Evolutionary conservation across 2,329 filamentous ascomycete species (phyloP), one percentile per base, ranked within the genome.

Genomic region (Zasmidium angulare): DNA sequence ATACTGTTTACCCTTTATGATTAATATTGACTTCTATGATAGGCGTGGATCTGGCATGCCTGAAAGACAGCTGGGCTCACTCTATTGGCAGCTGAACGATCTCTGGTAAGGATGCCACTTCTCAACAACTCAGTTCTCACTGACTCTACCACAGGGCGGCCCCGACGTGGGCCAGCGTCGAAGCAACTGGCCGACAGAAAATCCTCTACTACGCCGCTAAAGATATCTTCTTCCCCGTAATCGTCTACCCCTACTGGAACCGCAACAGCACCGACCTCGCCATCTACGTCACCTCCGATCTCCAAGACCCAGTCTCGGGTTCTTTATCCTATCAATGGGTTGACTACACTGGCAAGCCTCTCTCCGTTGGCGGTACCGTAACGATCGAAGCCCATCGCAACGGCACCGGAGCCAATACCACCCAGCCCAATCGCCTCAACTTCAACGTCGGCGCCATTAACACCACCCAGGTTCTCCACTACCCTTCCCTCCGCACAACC

Each of bases 41-140:
- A n/a, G 84, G 3, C 76, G 81, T 3, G 85, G 84, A 0, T 84
- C 81, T 46, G 84, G 83, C 0, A 67, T 79, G 65, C 80, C 79
- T 0, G 80, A 87, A 59, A 76, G 83, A 0, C 83, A 86, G 63
- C 76, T 86, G 1, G 85, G 84, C 0, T 80, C 78, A 10, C 68
- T 87, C 9, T 87, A 86, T 69, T 87, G 85, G 85, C 84, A 87
- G 67, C 75, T 87, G 1, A 83, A 87, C 62, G 85, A 87, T 65
- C 81, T 85, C 59, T 65, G 62, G 63, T 43, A 43, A 40, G 29
- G 12, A 12, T 40, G 19, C 26, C 11, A 20, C 14, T 31, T 12
- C 29, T 17, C 19, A 6, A 3, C 3, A 9, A 43, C 20, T 43
- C 7, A 19, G 19, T 29, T 36, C n/a, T 43, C 12, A 20, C 19